phyloP scores from a whole-genome alignment of 306 rosid species.

The Ammopiptanthus mongolicus region DNA sequence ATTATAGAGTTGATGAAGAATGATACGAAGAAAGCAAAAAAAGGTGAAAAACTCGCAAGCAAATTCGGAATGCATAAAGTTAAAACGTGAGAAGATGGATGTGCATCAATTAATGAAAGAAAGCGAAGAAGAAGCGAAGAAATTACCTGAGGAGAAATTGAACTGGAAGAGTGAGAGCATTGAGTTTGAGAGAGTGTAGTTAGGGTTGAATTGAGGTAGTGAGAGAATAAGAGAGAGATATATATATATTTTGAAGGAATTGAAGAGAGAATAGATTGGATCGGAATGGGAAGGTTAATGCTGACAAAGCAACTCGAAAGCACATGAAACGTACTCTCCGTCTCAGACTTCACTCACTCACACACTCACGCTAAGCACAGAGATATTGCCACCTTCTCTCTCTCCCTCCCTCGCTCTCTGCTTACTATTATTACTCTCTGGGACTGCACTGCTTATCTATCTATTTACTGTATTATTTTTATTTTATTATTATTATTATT shows the following conservation, averaged over 20 bases:
- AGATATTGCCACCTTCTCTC: not conserved
- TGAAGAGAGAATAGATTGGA: conserved; percentile 24
- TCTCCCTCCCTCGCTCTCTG: not conserved
- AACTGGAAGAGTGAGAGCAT: not conserved
- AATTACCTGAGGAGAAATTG: not conserved
- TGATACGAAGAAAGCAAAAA: not conserved
- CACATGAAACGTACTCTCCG: conserved; percentile 9
- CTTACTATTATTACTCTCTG: not conserved
- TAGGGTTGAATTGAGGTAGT: conserved; percentile 16
- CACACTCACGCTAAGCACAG: too few relatives aligned
- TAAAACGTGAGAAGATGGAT: too few relatives aligned
- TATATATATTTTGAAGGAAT: too few relatives aligned
- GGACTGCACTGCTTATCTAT: not conserved
- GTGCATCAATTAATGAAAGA: not conserved
- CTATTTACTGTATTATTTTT: too few relatives aligned
- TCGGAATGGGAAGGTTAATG: conserved; percentile 47
- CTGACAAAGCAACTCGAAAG: conserved; percentile 36
- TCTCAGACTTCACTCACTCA: too few relatives aligned
- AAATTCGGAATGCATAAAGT: not conserved
- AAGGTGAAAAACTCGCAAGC: not conserved
- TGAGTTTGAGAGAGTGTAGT: not conserved
- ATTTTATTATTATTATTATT: too few relatives aligned
- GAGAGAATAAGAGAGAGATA: conserved; percentile 1
- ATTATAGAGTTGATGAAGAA: not conserved
- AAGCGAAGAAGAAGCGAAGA: not conserved